phyloP scores from a whole-genome alignment of 164 flowering plant genomes.

The Magnolia officinalis region DNA sequence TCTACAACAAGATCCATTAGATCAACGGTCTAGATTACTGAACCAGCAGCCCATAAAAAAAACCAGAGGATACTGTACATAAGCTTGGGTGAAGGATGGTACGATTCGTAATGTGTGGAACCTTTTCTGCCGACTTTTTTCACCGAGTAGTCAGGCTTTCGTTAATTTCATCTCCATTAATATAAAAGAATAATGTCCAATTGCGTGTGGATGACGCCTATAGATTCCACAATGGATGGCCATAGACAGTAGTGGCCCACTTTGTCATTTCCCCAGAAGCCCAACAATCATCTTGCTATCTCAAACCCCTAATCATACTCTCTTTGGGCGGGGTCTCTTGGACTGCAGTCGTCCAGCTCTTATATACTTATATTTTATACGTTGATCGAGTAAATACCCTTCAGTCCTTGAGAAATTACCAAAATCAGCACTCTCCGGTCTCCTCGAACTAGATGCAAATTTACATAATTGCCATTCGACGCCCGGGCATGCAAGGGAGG shows the following conservation, averaged over 20 bases:
- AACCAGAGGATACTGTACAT: background rate
- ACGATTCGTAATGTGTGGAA: background rate
- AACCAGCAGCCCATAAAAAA: background rate
- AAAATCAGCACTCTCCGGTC: background rate
- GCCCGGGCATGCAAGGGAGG: too few relatives aligned
- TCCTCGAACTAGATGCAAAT: too few relatives aligned
- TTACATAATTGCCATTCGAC: too few relatives aligned
- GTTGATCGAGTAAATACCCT: background rate
- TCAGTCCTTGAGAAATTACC: background rate
- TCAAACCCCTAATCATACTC: constrained; percentile 5
- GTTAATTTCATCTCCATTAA: background rate
- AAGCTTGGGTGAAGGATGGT: background rate
- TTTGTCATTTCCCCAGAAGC: constrained; percentile 11
- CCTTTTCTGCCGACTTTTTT: background rate
- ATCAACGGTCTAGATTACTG: background rate
- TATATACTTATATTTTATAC: background rate
- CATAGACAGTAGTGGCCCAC: background rate
- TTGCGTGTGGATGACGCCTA: background rate
- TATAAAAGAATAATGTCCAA: background rate
- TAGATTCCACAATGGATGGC: constrained; percentile 10
- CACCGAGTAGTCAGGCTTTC: background rate
- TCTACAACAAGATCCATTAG: background rate
- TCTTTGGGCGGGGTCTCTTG: background rate
- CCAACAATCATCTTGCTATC: constrained; percentile 9
- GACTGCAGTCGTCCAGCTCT: background rate